Evolutionary conservation across 371 early-diverging fungal genomes (phyloP).

Genomic region (Mortierella sp.): DNA sequence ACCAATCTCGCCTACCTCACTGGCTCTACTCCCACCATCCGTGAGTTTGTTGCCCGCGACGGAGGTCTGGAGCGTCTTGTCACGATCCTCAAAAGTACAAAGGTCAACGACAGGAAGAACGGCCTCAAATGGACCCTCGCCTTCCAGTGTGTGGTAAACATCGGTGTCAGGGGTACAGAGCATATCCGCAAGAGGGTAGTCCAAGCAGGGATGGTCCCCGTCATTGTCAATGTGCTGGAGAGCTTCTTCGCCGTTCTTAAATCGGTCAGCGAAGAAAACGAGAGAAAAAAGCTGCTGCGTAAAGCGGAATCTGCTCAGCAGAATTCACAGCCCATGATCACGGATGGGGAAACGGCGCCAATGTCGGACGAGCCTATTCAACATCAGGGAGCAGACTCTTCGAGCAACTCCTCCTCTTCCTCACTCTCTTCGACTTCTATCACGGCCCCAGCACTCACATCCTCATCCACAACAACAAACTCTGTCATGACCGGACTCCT

Average conservation of each 20-base stretch:
- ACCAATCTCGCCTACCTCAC: conserved; percentile 89
- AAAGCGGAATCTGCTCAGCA: conserved; percentile 31
- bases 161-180: conserved; percentile 87
- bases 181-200: conserved; percentile 85
- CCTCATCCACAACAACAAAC: conserved; percentile 15
- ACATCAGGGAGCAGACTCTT: conserved; percentile 1
- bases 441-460: conserved; percentile 14
- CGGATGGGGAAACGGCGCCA: conserved; percentile 23
- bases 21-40: conserved; percentile 82
- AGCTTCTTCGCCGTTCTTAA: conserved; percentile 72
- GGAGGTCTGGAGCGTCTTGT: conserved; percentile 91
- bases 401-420: conserved; percentile 24
- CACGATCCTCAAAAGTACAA: conserved; percentile 76
- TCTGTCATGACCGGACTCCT: conserved; percentile 16
- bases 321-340: conserved; percentile 33
- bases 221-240: conserved; percentile 82
- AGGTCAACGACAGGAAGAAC: conserved; percentile 71
- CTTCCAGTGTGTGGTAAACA: conserved; percentile 87
- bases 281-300: conserved; percentile 60
- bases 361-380: conserved; percentile 14
- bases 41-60: conserved; percentile 84
- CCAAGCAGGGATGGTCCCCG: conserved; percentile 83
- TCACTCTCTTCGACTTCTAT: conserved; percentile 13
- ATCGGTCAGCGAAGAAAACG: conserved; percentile 70
- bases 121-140: conserved; percentile 88